Evolutionary conservation across 768 basidiomycete genomes (phyloP).

Genomic region (Cyathus striatus): DNA sequence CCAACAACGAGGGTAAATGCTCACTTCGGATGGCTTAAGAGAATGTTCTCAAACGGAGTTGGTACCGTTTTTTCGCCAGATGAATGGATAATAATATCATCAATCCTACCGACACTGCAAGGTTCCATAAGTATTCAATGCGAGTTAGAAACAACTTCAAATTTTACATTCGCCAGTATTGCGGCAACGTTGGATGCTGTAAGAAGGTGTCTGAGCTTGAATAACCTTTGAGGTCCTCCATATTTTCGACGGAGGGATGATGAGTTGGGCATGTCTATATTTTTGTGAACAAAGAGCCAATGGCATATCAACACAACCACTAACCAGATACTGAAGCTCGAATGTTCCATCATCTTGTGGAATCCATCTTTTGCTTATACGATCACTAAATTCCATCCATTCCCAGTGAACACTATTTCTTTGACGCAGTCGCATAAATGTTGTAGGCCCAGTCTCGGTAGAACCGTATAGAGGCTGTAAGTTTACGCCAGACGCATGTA

Average conservation of each 20-base stretch:
- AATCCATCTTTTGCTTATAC: slow-evolving; percentile 21
- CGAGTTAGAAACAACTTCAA: too few relatives aligned
- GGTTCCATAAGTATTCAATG: too few relatives aligned
- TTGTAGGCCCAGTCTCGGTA: slow-evolving; percentile 25
- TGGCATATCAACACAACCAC: too few relatives aligned
- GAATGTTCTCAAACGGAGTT: slow-evolving; percentile 24
- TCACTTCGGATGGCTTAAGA: slow-evolving; percentile 16
- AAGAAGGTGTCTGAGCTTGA: slow-evolving; percentile 30
- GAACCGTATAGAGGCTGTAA: slow-evolving; percentile 16
- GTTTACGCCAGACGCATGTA: slow-evolving; percentile 22
- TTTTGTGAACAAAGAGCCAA: too few relatives aligned
- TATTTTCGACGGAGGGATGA: slow-evolving; percentile 22
- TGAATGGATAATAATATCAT: slow-evolving; percentile 31
- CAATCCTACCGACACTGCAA: slow-evolving; percentile 32
- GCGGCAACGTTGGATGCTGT: slow-evolving; percentile 28
- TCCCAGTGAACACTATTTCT: slow-evolving; percentile 23
- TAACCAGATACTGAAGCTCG: slow-evolving; percentile 32
- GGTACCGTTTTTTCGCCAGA: slow-evolving; percentile 34
- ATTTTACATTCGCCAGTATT: slow-evolving; percentile 32
- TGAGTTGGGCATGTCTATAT: slow-evolving; percentile 20
- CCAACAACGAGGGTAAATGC: slow-evolving; percentile 1
- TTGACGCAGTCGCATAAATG: slow-evolving; percentile 1
- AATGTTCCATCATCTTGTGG: slow-evolving; percentile 28
- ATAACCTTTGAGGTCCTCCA: slow-evolving; percentile 28
- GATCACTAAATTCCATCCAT: slow-evolving; percentile 21